Percentiles rank a stretch among this genome's conserved stretches.
phyloP scores from a whole-genome alignment of 495 filamentous ascomycete genomes.

The Podospora bellae-mahoneyi region DNA sequence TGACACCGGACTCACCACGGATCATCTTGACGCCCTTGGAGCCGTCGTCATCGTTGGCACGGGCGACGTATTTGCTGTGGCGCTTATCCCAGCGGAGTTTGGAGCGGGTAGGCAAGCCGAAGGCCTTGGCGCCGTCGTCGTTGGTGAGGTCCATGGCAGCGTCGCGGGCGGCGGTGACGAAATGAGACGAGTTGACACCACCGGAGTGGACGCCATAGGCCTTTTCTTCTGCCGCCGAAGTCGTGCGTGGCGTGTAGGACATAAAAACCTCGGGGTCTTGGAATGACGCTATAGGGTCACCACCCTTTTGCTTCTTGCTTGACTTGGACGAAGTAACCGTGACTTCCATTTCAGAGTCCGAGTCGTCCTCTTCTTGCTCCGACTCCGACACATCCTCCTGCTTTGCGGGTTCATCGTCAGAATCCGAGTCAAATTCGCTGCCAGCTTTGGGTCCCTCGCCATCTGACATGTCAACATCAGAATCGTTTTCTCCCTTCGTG shows the following conservation, averaged over 20 bases:
- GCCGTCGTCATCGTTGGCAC: slow-evolving; percentile 91
- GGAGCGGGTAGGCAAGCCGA: slow-evolving; percentile 67
- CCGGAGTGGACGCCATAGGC: slow-evolving; percentile 91
- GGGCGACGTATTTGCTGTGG: slow-evolving; percentile 85
- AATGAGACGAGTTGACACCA: slow-evolving; percentile 58
- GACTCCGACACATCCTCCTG: slow-evolving; percentile 41
- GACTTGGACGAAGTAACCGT: slow-evolving; percentile 67
- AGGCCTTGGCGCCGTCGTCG: slow-evolving; percentile 74
- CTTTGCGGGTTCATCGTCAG: slow-evolving; percentile 44
- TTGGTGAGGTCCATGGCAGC: slow-evolving; percentile 85
- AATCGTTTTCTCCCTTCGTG: slow-evolving; percentile 34
- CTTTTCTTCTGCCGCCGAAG: slow-evolving; percentile 77
- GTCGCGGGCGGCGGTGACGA: slow-evolving; percentile 75
- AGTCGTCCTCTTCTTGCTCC: slow-evolving; percentile 56
- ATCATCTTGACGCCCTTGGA: slow-evolving; percentile 81
- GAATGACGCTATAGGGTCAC: slow-evolving; percentile 47
- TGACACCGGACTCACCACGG: slow-evolving; percentile 85
- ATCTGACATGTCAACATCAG: slow-evolving; percentile 33
- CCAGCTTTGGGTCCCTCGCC: slow-evolving; percentile 24
- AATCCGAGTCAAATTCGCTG: slow-evolving; percentile 26
- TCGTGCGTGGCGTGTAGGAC: slow-evolving; percentile 78
- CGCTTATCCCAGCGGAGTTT: slow-evolving; percentile 96
- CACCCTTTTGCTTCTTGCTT: slow-evolving; percentile 39
- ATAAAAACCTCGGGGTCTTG: slow-evolving; percentile 91
- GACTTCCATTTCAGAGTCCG: slow-evolving; percentile 74